Base-by-base conservation (phyloP, 345 rosid genomes). In the Pistacia vera region DNA sequence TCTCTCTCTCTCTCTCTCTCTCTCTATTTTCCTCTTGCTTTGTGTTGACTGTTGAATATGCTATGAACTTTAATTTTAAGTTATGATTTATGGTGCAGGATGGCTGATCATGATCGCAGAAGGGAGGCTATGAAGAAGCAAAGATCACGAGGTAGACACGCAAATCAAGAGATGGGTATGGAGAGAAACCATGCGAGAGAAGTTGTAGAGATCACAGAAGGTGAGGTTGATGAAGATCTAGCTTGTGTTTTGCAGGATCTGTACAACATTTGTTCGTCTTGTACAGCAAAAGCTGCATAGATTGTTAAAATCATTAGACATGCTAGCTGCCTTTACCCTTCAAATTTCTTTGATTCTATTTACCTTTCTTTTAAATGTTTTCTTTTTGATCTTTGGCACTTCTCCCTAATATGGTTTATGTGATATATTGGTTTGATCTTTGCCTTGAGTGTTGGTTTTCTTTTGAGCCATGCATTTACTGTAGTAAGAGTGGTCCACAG, bases 101-200 rank as follows among this genome's bases (percentile, higher is more conserved):
- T 89, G 76, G 86, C 84, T 49, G 92, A 89, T 83, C 92, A 89
- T 72, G 90, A 89, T 38, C 79, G 60, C 68, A 86, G 88, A 78
- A 82, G 90, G 71, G 85, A 87, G 61, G 82, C 75, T 33, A 81
- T 89, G 72, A 82, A 81, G 76, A 86, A 76, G 75, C 81, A 55
- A 69, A 85, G 78, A 70, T 56, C 81, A 52, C 44, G 56, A 72
- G 79, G 11, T 9, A 68, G 75, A 56, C 79, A 38, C 35, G 79
- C 55, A 51, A 71, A 79, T 75, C 81, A 68, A 36, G 88, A 74
- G 5, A 77, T 81, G 78, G 77, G 63, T 81, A 49, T 38, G 36
- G 59, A 71, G 33, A 71, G 79, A 75, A 68, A 46, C 65, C 18
- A 51, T 38, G 62, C 38, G 83, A 66, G 75, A 65, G 73, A 61